Evolutionary conservation across 1,284 basidiomycete species (phyloP).

Genomic region (Malassezia brasiliensis): DNA sequence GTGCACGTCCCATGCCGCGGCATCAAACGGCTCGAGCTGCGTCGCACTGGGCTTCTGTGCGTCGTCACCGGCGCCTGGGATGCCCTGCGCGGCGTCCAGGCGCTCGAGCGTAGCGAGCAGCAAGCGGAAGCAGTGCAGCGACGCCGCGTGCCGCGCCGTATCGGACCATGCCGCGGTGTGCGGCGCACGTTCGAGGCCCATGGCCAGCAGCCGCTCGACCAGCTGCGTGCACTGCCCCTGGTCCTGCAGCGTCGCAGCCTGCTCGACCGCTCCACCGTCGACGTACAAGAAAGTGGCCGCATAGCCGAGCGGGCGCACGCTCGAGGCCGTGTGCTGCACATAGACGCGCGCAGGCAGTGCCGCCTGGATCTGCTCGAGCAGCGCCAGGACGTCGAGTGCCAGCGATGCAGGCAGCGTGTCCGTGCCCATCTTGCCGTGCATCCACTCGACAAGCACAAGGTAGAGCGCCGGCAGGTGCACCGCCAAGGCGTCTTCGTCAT

Average conservation of each 20-base stretch:
- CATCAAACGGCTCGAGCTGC: neutral
- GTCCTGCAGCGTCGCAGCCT: slow-evolving; percentile 18
- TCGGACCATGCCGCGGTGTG: neutral
- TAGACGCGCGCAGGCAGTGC: neutral
- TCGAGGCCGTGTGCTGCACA: neutral
- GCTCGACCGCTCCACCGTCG: neutral
- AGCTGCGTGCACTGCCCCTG: slow-evolving; percentile 14
- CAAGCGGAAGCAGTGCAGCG: neutral
- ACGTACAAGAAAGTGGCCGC: neutral
- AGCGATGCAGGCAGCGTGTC: neutral
- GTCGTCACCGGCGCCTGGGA: neutral
- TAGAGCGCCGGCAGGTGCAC: slow-evolving; percentile 61
- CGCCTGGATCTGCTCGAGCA: neutral
- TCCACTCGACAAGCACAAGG: neutral
- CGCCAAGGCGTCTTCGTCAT: slow-evolving; percentile 70
- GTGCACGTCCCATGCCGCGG: neutral
- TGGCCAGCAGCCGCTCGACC: slow-evolving; percentile 15
- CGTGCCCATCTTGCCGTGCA: neutral
- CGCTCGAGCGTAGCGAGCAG: slow-evolving; percentile 1
- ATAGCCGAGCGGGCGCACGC: neutral
- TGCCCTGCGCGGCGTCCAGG: slow-evolving; percentile 13
- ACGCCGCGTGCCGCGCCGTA: neutral
- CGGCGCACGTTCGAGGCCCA: slow-evolving; percentile 13
- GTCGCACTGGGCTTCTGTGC: neutral
- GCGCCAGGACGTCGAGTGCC: neutral